Percentiles rank a stretch among this genome's conserved stretches.
phyloP scores from a whole-genome alignment of 2,329 filamentous ascomycete genomes.

The Neonectria ditissima region DNA sequence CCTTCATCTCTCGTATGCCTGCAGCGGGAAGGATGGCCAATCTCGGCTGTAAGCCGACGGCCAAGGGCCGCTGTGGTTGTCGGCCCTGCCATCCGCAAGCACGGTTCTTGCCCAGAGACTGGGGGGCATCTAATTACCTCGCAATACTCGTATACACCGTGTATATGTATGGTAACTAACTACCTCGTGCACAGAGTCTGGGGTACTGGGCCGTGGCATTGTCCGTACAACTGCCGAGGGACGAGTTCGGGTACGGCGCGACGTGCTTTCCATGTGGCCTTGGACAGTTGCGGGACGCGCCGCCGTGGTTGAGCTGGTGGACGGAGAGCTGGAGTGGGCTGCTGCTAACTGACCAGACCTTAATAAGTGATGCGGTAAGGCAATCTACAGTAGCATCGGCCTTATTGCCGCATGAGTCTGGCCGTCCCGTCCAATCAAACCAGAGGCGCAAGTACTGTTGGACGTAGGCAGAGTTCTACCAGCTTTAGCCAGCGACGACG shows the following conservation, averaged over 20 bases:
- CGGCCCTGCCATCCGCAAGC: conserved; percentile 42
- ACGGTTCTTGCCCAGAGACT: conserved; percentile 3
- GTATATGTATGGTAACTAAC: no score
- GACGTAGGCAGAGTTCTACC: background rate
- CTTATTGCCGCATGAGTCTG: conserved; percentile 20
- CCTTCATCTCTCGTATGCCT: background rate
- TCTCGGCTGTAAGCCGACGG: conserved; percentile 10
- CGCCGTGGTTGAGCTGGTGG: background rate
- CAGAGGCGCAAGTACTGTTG: no score
- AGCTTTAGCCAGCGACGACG: background rate
- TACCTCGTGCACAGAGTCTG: background rate
- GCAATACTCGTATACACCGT: background rate
- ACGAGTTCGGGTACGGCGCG: conserved; percentile 3
- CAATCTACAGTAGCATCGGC: conserved; percentile 17
- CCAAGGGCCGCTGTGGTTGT: conserved; percentile 12
- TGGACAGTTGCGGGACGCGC: conserved; percentile 7
- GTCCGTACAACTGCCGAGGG: conserved; percentile 28
- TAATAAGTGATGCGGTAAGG: background rate
- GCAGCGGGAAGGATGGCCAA: background rate
- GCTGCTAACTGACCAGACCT: background rate
- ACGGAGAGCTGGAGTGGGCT: background rate
- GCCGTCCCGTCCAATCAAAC: conserved; percentile 4
- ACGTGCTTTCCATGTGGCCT: conserved; percentile 20
- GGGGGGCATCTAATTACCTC: background rate
- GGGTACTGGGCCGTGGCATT: conserved; percentile 2